Base-by-base conservation (phyloP, 1,139 yeast genomes). In the Schizosaccharomyces versatilis region DNA sequence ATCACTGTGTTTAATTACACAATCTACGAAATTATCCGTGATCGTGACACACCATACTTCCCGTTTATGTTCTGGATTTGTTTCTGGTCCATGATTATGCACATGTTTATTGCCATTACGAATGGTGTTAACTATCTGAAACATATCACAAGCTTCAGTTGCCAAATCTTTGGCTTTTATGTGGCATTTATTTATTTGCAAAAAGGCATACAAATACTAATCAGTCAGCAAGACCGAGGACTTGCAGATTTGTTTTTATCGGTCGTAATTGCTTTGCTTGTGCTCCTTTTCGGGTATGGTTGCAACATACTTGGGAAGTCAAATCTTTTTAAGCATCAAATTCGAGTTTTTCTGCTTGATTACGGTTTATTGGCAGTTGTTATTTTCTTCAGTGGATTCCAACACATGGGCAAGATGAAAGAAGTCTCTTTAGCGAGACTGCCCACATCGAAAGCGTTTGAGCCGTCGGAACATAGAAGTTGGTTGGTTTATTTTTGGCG, bases 21-120 rank as follows among this genome's bases (percentile, higher is more conserved):
- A 0, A 90, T 90, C 1, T 90, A 83, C 65, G 85, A 84, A 58
- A 75, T 90, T 52, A 77, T 90, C 39, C 71, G 71, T 48, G 80
- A 84, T 0, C 62, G 66, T 47, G 81, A 79, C 5, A 78, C 80
- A 0, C 82, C 84, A 0, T 90, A 77, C 65, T 84, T 90, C 67
- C 86, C 90, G 32, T 90, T 90, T 66, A 88, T 90, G 95, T 81
- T 93, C 64, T 90, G 97, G 97, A 72, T 88, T 38, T 84, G 86
- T 63, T 71, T 90, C 7, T 90, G 98, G 98, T 75, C 86, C 3
- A 82, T 83, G 84, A 73, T 80, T 6, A 74, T 84, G 70, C 97
- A 90, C 68, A 70, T 84, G 42, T 57, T 79, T 0, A 72, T 88
- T 42, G 90, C 96, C 0, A 61, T 81, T 1, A 71, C 77, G 55